These are phyloP conservation scores for Marasmius tenuissimus DNA, from an alignment of 1,284 basidiomycete genomes.

Conservation along the genomic window DNA sequence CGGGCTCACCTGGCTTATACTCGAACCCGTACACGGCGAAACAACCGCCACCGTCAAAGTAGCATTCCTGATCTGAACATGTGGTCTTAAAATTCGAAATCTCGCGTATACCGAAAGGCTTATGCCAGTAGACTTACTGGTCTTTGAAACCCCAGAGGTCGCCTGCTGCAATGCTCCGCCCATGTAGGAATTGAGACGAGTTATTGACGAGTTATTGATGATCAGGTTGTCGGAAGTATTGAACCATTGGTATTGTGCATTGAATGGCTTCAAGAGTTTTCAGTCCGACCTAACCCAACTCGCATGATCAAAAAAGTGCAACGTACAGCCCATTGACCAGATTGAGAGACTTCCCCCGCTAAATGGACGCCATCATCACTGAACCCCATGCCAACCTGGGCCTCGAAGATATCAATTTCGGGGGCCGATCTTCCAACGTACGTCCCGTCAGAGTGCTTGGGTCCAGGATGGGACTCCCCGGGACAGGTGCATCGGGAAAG, in stretches of 20 bases:
- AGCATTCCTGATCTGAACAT: conserved; percentile 44
- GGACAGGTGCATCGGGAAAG: conserved; percentile 81
- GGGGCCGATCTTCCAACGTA: conserved; percentile 77
- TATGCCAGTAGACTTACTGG: conserved; percentile 32
- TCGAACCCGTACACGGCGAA: conserved; percentile 57
- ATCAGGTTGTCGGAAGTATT: conserved; percentile 48
- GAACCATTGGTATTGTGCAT: conserved; percentile 52
- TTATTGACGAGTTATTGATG: conserved; percentile 47
- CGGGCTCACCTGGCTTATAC: conserved; percentile 42
- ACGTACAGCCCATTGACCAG: conserved; percentile 70
- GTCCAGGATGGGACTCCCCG: conserved; percentile 77
- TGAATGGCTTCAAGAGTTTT: conserved; percentile 50
- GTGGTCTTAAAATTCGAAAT: neutral
- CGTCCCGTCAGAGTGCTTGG: conserved; percentile 56
- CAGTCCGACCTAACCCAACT: neutral
- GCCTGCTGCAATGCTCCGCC: conserved; percentile 72
- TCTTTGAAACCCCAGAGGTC: conserved; percentile 53
- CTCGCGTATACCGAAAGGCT: conserved; percentile 9
- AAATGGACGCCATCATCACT: conserved; percentile 35
- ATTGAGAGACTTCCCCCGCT: conserved; percentile 63
- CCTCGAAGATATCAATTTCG: conserved; percentile 83
- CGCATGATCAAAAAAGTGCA: neutral
- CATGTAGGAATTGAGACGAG: conserved; percentile 51
- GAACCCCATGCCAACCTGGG: conserved; percentile 38
- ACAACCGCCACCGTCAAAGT: conserved; percentile 45